Evolutionary conservation across 495 filamentous ascomycete species (phyloP).

Genomic region (Penicillium tannophilum): DNA sequence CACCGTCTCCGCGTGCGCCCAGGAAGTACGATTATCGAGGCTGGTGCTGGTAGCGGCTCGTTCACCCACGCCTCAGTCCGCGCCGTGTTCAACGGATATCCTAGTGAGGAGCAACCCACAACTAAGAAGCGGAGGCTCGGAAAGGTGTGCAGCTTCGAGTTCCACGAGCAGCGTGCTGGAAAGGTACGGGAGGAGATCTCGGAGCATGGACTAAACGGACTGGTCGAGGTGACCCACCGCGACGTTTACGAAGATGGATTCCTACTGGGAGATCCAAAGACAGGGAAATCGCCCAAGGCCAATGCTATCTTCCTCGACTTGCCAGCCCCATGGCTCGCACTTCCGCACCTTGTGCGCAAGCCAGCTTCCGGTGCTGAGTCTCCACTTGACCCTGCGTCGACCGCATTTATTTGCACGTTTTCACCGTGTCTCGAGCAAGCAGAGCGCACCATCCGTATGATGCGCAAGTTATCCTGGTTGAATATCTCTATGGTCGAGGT

Average conservation of each 20-base stretch:
- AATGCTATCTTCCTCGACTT: slow-evolving; percentile 89
- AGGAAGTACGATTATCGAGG: slow-evolving; percentile 82
- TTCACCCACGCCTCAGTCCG: slow-evolving; percentile 91
- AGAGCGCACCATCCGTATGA: slow-evolving; percentile 72
- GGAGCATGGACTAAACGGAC: slow-evolving; percentile 68
- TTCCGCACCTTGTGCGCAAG: slow-evolving; percentile 77
- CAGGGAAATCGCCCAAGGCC: slow-evolving; percentile 60
- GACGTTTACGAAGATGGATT: slow-evolving; percentile 93
- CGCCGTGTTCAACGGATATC: slow-evolving; percentile 85
- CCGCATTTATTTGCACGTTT: slow-evolving; percentile 86
- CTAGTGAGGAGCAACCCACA: slow-evolving; percentile 29
- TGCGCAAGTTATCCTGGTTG: slow-evolving; percentile 84
- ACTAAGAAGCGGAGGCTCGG: slow-evolving; percentile 51
- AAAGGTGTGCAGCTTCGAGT: slow-evolving; percentile 92
- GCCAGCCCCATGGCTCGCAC: slow-evolving; percentile 88
- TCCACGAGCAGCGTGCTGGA: slow-evolving; percentile 74
- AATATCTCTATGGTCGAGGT: slow-evolving; percentile 91
- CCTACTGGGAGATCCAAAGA: slow-evolving; percentile 52
- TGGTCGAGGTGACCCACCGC: slow-evolving; percentile 84
- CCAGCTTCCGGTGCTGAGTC: slow-evolving; percentile 48
- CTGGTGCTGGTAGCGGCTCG: slow-evolving; percentile 89
- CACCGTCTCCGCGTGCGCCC: slow-evolving; percentile 82
- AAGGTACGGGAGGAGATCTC: slow-evolving; percentile 73
- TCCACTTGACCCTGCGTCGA: slow-evolving; percentile 66
- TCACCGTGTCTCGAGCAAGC: slow-evolving; percentile 97